Percentiles rank a stretch among this genome's conserved stretches.
These are phyloP conservation scores for Rhypophila decipiens DNA, from an alignment of 495 filamentous ascomycete genomes.

Conservation along the genomic window DNA sequence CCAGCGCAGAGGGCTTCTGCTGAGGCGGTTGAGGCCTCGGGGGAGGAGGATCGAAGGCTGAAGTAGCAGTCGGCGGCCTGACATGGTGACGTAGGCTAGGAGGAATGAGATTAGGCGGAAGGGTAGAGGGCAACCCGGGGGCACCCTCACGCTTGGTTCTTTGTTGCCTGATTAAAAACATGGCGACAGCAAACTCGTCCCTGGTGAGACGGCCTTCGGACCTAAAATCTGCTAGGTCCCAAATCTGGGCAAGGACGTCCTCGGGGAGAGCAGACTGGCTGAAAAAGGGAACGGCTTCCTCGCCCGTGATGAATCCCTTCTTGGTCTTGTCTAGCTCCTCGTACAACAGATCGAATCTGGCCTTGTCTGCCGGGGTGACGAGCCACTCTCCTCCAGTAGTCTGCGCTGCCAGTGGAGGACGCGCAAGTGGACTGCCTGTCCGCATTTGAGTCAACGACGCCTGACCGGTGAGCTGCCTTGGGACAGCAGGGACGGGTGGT, in stretches of 20 bases:
- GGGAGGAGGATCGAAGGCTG: slow-evolving; percentile 36
- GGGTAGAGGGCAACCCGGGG: slow-evolving; percentile 55
- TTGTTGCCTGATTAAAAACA: slow-evolving; percentile 92
- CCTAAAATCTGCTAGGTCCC: slow-evolving; percentile 93
- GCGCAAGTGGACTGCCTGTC: slow-evolving; percentile 64
- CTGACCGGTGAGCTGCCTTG: slow-evolving; percentile 41
- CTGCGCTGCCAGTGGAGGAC: slow-evolving; percentile 53
- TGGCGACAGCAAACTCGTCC: slow-evolving; percentile 95
- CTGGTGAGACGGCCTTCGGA: slow-evolving; percentile 76
- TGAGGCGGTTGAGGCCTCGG: slow-evolving; percentile 47
- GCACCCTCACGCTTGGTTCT: slow-evolving; percentile 59
- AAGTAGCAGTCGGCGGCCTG: slow-evolving; percentile 43
- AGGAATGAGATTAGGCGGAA: slow-evolving; percentile 78
- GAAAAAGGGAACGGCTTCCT: slow-evolving; percentile 93
- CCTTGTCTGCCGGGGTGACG: slow-evolving; percentile 75
- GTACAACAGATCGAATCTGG: slow-evolving; percentile 78
- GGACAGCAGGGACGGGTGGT: slow-evolving; percentile 26
- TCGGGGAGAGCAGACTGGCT: slow-evolving; percentile 85
- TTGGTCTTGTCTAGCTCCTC: slow-evolving; percentile 70
- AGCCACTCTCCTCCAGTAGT: slow-evolving; percentile 70
- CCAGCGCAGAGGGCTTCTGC: slow-evolving; percentile 63
- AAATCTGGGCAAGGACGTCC: slow-evolving; percentile 88
- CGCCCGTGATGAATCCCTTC: slow-evolving; percentile 76
- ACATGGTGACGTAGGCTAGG: slow-evolving; percentile 75
- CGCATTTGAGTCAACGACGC: slow-evolving; percentile 36